Conservation (phyloP, 495 filamentous ascomycete species). For the Astrocystis sublimbata region DNA sequence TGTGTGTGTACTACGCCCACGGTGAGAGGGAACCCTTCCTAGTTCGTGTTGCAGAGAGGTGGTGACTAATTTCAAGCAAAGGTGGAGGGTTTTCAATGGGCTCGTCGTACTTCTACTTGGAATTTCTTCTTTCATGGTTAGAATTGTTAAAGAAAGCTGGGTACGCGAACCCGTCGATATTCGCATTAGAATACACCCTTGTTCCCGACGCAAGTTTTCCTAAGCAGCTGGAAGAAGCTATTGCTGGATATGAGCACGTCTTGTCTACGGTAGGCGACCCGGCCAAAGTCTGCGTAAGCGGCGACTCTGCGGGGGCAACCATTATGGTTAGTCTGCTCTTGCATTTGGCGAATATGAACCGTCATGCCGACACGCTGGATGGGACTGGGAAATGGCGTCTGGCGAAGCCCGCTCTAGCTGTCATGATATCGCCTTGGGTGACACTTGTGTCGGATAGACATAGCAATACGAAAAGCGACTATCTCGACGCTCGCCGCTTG, state of each 20-base stretch:
- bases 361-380: constrained; percentile 35
- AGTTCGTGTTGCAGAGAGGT: background rate
- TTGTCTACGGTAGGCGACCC: constrained; percentile 55
- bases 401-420: constrained; percentile 50
- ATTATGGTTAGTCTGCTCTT: constrained; percentile 68
- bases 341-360: constrained; percentile 43
- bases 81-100: constrained; percentile 79
- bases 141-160: constrained; percentile 57
- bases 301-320: constrained; percentile 74
- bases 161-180: constrained; percentile 72
- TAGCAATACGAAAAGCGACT: constrained; percentile 61
- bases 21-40: constrained; percentile 45
- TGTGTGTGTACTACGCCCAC: constrained; percentile 74
- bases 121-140: constrained; percentile 70
- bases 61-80: constrained; percentile 29
- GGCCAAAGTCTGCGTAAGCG: constrained; percentile 61
- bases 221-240: constrained; percentile 63
- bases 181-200: constrained; percentile 75
- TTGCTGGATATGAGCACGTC: constrained; percentile 66
- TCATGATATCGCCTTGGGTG: constrained; percentile 62
- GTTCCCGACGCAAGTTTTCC: constrained; percentile 74
- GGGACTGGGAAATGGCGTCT: constrained; percentile 24
- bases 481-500: constrained; percentile 55
- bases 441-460: constrained; percentile 58
- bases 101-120: constrained; percentile 75